Evolutionary conservation across 306 rosid genomes (phyloP).

Genomic region (Vigna angularis): DNA sequence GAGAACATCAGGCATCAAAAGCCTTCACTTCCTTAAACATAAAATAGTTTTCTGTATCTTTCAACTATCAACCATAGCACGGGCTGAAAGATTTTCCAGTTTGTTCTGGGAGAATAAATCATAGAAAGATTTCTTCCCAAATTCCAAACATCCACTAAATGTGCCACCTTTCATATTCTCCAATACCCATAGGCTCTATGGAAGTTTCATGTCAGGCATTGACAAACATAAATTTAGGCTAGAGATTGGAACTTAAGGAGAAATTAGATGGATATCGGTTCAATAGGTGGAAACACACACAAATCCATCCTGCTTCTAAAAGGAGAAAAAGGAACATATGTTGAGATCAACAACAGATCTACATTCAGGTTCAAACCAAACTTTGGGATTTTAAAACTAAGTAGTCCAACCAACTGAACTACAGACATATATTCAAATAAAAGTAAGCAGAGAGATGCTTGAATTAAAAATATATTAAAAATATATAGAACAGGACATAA

Average conservation of each 20-base stretch:
- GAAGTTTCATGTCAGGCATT: slow-evolving; percentile 1
- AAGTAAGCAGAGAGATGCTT: not conserved
- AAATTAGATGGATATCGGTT: not conserved
- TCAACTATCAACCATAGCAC: slow-evolving; percentile 12
- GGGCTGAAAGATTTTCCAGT: not conserved
- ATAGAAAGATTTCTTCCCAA: not conserved
- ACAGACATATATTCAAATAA: not conserved
- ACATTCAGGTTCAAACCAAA: not conserved
- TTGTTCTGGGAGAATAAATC: not conserved
- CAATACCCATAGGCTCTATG: not conserved
- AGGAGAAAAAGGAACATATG: not conserved
- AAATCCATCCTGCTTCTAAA: not conserved
- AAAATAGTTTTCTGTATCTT: slow-evolving; percentile 16
- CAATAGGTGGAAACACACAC: slow-evolving; percentile 12
- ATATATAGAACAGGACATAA: not conserved
- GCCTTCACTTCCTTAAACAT: slow-evolving; percentile 26
- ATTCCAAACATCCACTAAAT: not conserved
- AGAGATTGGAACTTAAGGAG: not conserved
- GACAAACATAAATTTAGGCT: not conserved
- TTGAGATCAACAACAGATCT: not conserved
- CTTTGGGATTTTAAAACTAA: not conserved
- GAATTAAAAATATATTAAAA: slow-evolving; percentile 14
- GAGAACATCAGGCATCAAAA: slow-evolving; percentile 32
- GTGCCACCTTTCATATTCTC: not conserved
- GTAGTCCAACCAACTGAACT: not conserved